Base-by-base conservation (phyloP, 805 yeast species). In the Candida morakotiae region DNA sequence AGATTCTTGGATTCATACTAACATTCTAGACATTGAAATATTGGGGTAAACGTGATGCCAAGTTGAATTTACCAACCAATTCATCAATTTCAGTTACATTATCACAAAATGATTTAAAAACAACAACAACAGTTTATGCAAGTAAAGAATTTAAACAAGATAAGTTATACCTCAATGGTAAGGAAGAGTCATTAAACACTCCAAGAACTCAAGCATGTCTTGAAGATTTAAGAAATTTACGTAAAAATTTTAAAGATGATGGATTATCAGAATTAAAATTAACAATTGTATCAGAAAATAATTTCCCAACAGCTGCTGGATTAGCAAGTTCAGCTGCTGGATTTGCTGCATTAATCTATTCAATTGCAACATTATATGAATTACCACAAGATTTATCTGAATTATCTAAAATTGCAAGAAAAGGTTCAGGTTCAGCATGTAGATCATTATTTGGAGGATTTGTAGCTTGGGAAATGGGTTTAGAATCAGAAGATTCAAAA, bases 381-480 rank as follows among this genome's bases (percentile, higher is more conserved):
- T 77, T 93, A 42, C 95, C 96, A n/a, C 84, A 85, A 54, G 76
- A 83, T 43, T 71, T 76, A 53, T 83, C 93, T 16, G 96, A 88
- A 54, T 74, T 93, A 45, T 86, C 96, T 46, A 83, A 82, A 55
- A 84, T 93, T 55, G 98, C 99, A 10, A 81, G 99, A 64, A 91
- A 88, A 65, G 99, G 99, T 22, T 88, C 97, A 5, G 99, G 98
- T 2, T 87, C 96, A 10, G 98, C 98, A 5, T 93, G 99, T 66
- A 77, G 99, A 61, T 93, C 98, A 7, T 69, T 93, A 44, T 87
- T 87, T 62, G 98, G 98, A 33, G 99, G 99, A 6, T 93, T 80
- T 56, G 99, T 93, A 9, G 98, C 98, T 3, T 93, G 99, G 99
- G 96, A 93, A 61, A 88, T 89, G 97, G 99, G 99, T 40, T 63